A percentile compares a stretch with the other conserved stretches of the same genome.
Evolutionary conservation across 2,329 filamentous ascomycete genomes (phyloP).

Genomic region (Colletotrichum trifolii): DNA sequence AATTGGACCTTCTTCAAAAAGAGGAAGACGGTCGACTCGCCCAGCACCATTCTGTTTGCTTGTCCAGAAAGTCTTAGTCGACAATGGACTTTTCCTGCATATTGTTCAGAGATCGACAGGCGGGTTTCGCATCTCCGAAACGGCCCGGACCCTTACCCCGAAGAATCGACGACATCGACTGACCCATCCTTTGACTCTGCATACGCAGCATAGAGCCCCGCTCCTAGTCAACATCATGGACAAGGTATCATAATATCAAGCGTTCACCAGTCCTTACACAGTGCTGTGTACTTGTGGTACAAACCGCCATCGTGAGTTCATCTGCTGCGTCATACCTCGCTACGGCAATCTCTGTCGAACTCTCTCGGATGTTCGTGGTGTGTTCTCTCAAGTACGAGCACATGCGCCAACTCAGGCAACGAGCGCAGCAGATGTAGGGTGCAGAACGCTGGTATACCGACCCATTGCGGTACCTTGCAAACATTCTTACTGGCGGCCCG

Average conservation of each 20-base stretch:
- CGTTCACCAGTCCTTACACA: constrained; percentile 3
- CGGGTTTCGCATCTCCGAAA: constrained; percentile 14
- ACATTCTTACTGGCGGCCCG: too few relatives aligned
- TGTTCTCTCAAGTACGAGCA: too few relatives aligned
- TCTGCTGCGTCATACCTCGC: constrained; percentile 4
- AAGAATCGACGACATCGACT: not conserved
- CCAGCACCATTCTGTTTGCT: not conserved
- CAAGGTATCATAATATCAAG: constrained; percentile 6
- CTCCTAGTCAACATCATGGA: constrained; percentile 13
- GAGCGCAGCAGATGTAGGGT: too few relatives aligned
- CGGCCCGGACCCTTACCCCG: constrained; percentile 18
- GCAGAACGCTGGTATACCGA: too few relatives aligned
- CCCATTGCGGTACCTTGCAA: too few relatives aligned
- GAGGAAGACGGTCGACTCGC: too few relatives aligned
- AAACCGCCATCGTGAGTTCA: not conserved
- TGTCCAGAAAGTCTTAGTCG: not conserved
- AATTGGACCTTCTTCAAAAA: too few relatives aligned
- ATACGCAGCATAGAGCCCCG: constrained; percentile 1
- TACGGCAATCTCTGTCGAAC: constrained; percentile 7
- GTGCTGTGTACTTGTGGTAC: too few relatives aligned
- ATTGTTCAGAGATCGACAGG: constrained; percentile 13
- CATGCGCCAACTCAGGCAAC: too few relatives aligned
- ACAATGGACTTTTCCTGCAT: not conserved
- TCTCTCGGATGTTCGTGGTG: too few relatives aligned
- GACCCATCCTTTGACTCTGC: constrained; percentile 6